Evolutionary conservation across 1,284 basidiomycete genomes (phyloP).

Genomic region (Ceratobasidium sp.): DNA sequence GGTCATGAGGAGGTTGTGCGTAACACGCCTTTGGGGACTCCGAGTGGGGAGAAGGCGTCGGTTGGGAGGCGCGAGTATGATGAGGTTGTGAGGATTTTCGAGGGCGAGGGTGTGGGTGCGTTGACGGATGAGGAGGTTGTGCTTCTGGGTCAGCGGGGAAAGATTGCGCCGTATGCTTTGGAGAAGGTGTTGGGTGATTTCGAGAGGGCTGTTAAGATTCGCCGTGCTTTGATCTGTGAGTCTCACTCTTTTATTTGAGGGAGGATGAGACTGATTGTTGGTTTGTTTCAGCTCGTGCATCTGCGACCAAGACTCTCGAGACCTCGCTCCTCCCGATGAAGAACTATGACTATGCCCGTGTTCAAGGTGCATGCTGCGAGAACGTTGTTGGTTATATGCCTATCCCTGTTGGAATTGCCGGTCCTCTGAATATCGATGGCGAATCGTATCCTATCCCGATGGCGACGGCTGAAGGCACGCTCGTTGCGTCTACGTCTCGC

Average conservation of each 20-base stretch:
- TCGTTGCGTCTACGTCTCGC: conserved; percentile 96
- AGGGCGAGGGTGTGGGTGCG: conserved; percentile 68
- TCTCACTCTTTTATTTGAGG: conserved; percentile 46
- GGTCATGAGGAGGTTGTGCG: conserved; percentile 48
- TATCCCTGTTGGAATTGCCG: conserved; percentile 95
- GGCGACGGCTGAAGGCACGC: conserved; percentile 98
- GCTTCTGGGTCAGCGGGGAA: conserved; percentile 88
- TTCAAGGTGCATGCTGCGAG: conserved; percentile 98
- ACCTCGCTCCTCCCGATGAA: conserved; percentile 82
- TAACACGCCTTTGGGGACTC: conserved; percentile 47
- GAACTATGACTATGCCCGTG: conserved; percentile 93
- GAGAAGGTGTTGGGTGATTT: conserved; percentile 92
- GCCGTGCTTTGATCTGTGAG: conserved; percentile 91
- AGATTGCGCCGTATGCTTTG: conserved; percentile 92
- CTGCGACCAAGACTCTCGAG: conserved; percentile 88
- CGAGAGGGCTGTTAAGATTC: conserved; percentile 87
- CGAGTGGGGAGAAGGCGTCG: conserved; percentile 46
- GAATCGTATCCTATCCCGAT: conserved; percentile 91
- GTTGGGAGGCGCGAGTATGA: conserved; percentile 67
- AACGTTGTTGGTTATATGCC: conserved; percentile 99
- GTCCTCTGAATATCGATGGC: conserved; percentile 93
- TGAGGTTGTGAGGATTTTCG: conserved; percentile 87
- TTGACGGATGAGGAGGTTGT: conserved; percentile 95
- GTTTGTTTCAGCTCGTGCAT: conserved; percentile 76
- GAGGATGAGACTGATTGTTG: conserved; percentile 28